phyloP scores from a whole-genome alignment of 108 stramenopile species.

The Parietichytrium sp. region DNA sequence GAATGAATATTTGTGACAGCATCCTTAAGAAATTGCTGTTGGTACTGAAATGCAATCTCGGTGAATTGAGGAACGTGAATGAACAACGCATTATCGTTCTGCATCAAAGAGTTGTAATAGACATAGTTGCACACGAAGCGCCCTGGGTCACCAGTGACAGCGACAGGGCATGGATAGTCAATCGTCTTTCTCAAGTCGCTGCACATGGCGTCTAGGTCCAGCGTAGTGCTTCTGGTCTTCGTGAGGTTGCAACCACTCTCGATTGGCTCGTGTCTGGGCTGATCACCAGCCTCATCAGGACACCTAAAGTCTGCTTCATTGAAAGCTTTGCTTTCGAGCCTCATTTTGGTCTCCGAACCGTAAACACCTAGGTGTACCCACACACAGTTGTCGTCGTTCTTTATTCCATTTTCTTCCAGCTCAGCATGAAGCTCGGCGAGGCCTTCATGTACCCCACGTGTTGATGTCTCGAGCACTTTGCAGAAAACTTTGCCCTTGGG shows the following conservation, averaged over 20 bases:
- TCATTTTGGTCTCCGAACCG: neutral
- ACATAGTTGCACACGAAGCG: conserved; percentile 23
- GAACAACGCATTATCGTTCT: neutral
- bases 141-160: conserved; percentile 20
- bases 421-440: neutral
- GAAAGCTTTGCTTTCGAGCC: neutral
- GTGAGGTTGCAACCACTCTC: too few species aligned
- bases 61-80: neutral
- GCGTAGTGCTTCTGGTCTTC: too few species aligned
- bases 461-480: neutral
- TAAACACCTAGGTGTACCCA: conserved; percentile 29
- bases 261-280: neutral
- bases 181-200: neutral
- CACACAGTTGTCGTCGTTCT: neutral
- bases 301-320: neutral
- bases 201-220: neutral
- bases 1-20: too few species aligned
- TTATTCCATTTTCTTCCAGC: neutral
- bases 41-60: too few species aligned
- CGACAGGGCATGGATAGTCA: neutral
- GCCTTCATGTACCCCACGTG: neutral
- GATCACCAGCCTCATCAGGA: neutral
- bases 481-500: neutral
- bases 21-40: too few species aligned
- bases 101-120: neutral